These are phyloP conservation scores for Tilletiaria anomala DNA, from an alignment of 1,284 basidiomycete genomes.

Conservation along the genomic window DNA sequence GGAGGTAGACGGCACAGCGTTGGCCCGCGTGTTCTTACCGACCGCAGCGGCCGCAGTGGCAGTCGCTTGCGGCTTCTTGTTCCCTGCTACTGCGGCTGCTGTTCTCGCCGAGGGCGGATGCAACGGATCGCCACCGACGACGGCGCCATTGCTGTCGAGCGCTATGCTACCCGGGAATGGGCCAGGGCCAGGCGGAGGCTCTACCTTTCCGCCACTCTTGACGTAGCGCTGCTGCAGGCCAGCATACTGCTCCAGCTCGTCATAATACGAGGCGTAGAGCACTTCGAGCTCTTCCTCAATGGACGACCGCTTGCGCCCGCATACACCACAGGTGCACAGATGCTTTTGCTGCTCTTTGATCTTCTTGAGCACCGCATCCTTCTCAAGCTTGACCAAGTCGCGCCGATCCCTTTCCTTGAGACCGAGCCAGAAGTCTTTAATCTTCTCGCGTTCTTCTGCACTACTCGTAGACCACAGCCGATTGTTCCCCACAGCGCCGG, in stretches of 20 bases:
- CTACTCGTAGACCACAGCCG: conserved; percentile 75
- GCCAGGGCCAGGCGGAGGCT: conserved; percentile 84
- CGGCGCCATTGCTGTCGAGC: conserved; percentile 67
- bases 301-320: conserved; percentile 86
- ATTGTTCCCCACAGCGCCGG: conserved; percentile 1
- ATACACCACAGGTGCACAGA: conserved; percentile 86
- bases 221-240: conserved; percentile 81
- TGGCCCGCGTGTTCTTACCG: background rate
- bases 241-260: conserved; percentile 96
- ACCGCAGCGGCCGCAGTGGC: background rate
- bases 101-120: background rate
- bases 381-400: conserved; percentile 85
- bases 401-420: conserved; percentile 75
- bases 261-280: conserved; percentile 99
- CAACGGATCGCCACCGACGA: conserved; percentile 51
- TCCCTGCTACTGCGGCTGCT: too few species aligned
- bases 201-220: conserved; percentile 66
- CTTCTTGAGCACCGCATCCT: conserved; percentile 87
- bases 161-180: conserved; percentile 96
- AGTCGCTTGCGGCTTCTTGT: conserved; percentile 9
- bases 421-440: conserved; percentile 92
- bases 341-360: conserved; percentile 99
- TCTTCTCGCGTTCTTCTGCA: conserved; percentile 79
- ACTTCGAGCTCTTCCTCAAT: conserved; percentile 98
- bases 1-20: too few species aligned